Conservation (phyloP, 2,329 filamentous ascomycete genomes). For the Fusarium concolor region DNA sequence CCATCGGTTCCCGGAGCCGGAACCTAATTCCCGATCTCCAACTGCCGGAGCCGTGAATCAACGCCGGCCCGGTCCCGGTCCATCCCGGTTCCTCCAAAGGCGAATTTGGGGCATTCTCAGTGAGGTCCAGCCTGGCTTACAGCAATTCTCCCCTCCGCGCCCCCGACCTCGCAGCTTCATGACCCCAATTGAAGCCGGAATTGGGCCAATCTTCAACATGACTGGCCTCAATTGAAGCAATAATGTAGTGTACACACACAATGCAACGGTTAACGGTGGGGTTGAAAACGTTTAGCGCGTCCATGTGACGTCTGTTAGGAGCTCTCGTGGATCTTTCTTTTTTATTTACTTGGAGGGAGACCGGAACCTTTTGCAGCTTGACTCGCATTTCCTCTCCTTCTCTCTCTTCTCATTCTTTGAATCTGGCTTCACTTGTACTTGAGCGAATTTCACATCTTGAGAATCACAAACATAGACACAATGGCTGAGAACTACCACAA, state of each 20-base stretch:
- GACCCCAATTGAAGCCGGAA: constrained; percentile 13
- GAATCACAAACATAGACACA: constrained; percentile 16
- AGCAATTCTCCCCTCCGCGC: constrained; percentile 1
- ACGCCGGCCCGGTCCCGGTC: constrained; percentile 35
- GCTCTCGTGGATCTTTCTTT: constrained; percentile 31
- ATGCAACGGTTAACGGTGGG: constrained; percentile 28
- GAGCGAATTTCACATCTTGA: constrained; percentile 15
- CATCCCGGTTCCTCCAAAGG: constrained; percentile 38
- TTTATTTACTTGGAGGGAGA: constrained; percentile 23
- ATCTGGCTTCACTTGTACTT: constrained; percentile 6
- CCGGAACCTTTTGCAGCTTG: constrained; percentile 10
- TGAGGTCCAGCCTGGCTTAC: background rate
- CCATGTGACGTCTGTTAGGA: constrained; percentile 44
- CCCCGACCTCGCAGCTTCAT: constrained; percentile 36
- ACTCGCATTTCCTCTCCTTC: background rate
- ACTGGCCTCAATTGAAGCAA: constrained; percentile 15
- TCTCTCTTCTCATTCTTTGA: constrained; percentile 3
- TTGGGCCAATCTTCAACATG: constrained; percentile 6
- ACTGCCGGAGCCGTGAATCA: constrained; percentile 10
- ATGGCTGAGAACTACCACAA: constrained; percentile 48
- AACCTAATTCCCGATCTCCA: constrained; percentile 8
- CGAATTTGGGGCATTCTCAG: constrained; percentile 13
- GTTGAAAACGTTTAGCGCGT: constrained; percentile 29
- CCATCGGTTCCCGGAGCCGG: constrained; percentile 43
- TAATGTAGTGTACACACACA: constrained; percentile 5